Conservation (phyloP, 176 grass and related monocot genomes). For the Musa beccarii region DNA sequence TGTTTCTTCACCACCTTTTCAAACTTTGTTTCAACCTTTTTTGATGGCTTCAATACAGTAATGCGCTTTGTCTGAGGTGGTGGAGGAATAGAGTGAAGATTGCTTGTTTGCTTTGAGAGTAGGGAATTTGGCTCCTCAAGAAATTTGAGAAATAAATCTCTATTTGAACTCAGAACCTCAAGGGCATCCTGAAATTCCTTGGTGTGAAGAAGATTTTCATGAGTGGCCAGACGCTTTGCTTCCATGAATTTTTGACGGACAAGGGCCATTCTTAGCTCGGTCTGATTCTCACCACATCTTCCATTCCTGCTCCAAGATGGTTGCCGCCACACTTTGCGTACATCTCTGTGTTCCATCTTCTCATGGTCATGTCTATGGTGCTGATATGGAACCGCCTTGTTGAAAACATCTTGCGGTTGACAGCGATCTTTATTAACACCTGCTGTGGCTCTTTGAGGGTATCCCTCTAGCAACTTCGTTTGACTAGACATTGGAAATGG, state of each 20-base stretch:
- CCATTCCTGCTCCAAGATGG: constrained; percentile 23
- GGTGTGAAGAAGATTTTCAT: constrained; percentile 57
- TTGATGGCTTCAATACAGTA: constrained; percentile 86
- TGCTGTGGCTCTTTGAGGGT: constrained; percentile 19
- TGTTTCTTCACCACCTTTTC: constrained; percentile 24
- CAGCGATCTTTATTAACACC: constrained; percentile 13
- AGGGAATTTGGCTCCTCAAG: constrained; percentile 76
- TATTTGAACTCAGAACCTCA: constrained; percentile 82
- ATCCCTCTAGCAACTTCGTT: constrained; percentile 14
- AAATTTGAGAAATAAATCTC: constrained; percentile 88
- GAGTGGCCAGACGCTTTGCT: constrained; percentile 63
- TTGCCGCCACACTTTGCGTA: constrained; percentile 55
- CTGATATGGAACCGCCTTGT: constrained; percentile 18
- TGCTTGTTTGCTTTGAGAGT: constrained; percentile 32
- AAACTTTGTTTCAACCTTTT: constrained; percentile 41
- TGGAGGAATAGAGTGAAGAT: constrained; percentile 16
- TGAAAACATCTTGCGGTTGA: constrained; percentile 19
- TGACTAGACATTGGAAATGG: constrained; percentile 31
- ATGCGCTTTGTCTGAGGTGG: constrained; percentile 53
- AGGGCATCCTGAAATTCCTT: constrained; percentile 80
- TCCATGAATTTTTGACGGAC: constrained; percentile 81
- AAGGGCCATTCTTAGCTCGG: constrained; percentile 44
- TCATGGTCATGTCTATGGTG: constrained; percentile 29
- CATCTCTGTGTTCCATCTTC: constrained; percentile 60
- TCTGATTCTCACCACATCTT: constrained; percentile 33